phyloP scores from a whole-genome alignment of 2,329 filamentous ascomycete genomes.

The Grosmannia huntii region DNA sequence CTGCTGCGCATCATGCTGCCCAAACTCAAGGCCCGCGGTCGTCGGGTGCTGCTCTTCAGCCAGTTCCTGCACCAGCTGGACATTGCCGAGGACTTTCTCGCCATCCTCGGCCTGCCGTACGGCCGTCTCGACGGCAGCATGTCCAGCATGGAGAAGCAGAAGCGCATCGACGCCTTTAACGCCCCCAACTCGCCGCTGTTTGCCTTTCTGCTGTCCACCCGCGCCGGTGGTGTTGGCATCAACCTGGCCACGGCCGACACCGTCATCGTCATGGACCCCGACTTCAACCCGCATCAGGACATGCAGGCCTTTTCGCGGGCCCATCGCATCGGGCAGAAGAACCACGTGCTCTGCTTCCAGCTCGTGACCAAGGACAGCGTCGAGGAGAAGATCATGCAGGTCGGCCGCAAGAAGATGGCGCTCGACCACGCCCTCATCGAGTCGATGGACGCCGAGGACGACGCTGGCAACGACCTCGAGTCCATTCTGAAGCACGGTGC shows the following conservation, averaged over 20 bases:
- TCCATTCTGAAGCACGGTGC: constrained; percentile 82
- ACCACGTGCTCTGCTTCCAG: constrained; percentile 92
- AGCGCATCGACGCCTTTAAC: constrained; percentile 88
- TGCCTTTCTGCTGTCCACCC: constrained; percentile 83
- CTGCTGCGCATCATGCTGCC: constrained; percentile 77
- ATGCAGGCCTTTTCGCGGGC: constrained; percentile 90
- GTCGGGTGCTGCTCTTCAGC: constrained; percentile 89
- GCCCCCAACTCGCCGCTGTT: constrained; percentile 71
- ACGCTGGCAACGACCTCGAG: constrained; percentile 67
- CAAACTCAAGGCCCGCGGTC: constrained; percentile 71
- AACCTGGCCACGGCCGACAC: constrained; percentile 95
- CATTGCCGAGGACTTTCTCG: constrained; percentile 84
- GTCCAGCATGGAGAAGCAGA: constrained; percentile 76
- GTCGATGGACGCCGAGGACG: constrained; percentile 73
- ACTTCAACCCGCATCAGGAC: constrained; percentile 97
- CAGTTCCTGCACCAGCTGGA: constrained; percentile 85
- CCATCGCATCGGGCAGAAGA: constrained; percentile 91
- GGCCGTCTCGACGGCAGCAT: constrained; percentile 79
- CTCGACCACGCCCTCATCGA: constrained; percentile 93
- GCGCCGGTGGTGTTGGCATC: constrained; percentile 92
- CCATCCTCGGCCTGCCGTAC: constrained; percentile 58
- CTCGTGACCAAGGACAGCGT: constrained; percentile 79
- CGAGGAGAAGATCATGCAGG: constrained; percentile 93
- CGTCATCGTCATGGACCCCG: constrained; percentile 91
- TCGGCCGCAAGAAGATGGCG: constrained; percentile 90